Base-by-base conservation (phyloP, 169 alveolate genomes). In the Besnoitia besnoiti region DNA sequence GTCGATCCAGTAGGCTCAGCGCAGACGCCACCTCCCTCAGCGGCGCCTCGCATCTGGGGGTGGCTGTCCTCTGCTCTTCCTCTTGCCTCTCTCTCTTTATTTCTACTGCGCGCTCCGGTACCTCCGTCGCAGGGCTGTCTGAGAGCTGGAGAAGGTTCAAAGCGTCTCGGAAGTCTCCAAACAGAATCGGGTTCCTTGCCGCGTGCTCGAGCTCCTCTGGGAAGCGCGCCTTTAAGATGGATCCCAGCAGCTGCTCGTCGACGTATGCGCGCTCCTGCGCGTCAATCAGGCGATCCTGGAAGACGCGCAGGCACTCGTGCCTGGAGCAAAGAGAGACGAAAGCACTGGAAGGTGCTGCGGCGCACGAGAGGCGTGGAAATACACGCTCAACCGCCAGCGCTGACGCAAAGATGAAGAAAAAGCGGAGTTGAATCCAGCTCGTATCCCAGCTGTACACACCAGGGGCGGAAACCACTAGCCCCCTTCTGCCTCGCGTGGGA, bases 261-360 rank as follows among this genome's bases (percentile, higher is more conserved):
- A 97, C 98, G 46, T 95, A 92, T 8, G 94, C 95, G 96, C 97
- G 95, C 94, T 98, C 99, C 44, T 95, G 95, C n/a, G 97, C 96
- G 89, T 96, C 97, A 62, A 97, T 96, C 47, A 98, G 97, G 91
- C 98, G 96, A 95, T 98, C 99, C 61, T 96, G 96, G 88, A 97
- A 98, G 5, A 98, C 99, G 76, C 99, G 94, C 46, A 96, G 95
- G 90, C 97, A 95, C 93, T 98, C 99, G 93, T 98, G 98, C 88
- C 99, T 97, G 94, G 82, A 62, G 37, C 33, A 42, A 51, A 44
- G n/a, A 44, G 87, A 77, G 24, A 40, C 55, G n/a, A 35, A 67
- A n/a, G 21, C 67, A 19, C 80, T 8, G 30, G 10, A 30, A n/a
- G 12, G 80, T 7, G 4, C 44, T 19, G 40, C 5, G 14, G 35